These are phyloP conservation scores for Arachnomyces sp. DNA, from an alignment of 2,329 filamentous ascomycete species.

Conservation along the genomic window DNA sequence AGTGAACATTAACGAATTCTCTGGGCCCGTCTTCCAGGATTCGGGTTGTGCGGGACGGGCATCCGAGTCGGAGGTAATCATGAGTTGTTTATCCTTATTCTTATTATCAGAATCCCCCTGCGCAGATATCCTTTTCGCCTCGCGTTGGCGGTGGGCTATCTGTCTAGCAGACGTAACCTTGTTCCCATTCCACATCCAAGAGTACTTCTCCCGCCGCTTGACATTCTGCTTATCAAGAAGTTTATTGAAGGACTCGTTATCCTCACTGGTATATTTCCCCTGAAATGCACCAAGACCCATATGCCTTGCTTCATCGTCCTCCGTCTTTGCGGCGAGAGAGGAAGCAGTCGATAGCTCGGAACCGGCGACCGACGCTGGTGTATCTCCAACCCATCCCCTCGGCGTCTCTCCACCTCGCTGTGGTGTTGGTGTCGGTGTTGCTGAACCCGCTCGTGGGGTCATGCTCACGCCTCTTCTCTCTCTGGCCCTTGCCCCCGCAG, in stretches of 20 bases:
- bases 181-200: constrained; percentile 83
- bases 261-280: constrained; percentile 88
- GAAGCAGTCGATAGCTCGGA: constrained; percentile 27
- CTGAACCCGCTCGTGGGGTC: background rate
- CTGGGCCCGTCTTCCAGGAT: constrained; percentile 63
- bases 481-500: constrained; percentile 33
- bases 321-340: constrained; percentile 28
- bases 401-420: constrained; percentile 48
- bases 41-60: constrained; percentile 70
- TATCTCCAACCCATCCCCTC: constrained; percentile 56
- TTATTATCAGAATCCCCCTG: constrained; percentile 53
- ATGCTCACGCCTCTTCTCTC: constrained; percentile 23
- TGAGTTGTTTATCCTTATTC: constrained; percentile 47
- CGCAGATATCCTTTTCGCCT: constrained; percentile 63
- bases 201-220: constrained; percentile 73
- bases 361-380: constrained; percentile 51
- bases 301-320: constrained; percentile 35
- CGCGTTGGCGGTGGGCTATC: constrained; percentile 45
- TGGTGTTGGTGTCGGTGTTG: background rate
- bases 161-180: constrained; percentile 61
- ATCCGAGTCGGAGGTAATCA: constrained; percentile 55
- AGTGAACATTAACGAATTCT: constrained; percentile 80
- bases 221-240: constrained; percentile 85
- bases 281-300: constrained; percentile 83
- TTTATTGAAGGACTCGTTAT: constrained; percentile 94